Conservation (phyloP, 2,329 filamentous ascomycete species). For the Ceratocystiopsis sp. region DNA sequence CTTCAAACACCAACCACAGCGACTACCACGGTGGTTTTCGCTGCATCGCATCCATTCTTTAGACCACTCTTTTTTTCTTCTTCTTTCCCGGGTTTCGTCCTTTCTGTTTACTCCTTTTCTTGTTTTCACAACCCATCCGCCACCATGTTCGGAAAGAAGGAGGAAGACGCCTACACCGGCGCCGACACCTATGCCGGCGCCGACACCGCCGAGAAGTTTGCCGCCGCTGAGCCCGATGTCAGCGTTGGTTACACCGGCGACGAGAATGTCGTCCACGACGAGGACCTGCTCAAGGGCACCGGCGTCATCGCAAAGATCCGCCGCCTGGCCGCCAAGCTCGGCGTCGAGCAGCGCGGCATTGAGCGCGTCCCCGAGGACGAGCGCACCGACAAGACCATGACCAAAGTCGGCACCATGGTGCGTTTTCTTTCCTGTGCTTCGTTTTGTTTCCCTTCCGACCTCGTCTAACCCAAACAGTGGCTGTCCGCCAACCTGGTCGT, state of each 20-base stretch:
- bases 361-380: conserved; percentile 58
- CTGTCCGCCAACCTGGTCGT: conserved; percentile 65
- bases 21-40: background rate
- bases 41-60: background rate
- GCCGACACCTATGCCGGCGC: no score
- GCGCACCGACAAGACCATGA: conserved; percentile 44
- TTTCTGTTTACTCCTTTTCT: no score
- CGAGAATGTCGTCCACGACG: conserved; percentile 10
- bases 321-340: conserved; percentile 44
- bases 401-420: conserved; percentile 58
- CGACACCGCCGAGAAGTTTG: conserved; percentile 6
- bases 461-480: conserved; percentile 37
- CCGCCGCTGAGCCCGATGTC: conserved; percentile 5
- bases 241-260: conserved; percentile 10
- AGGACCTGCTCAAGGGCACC: conserved; percentile 10
- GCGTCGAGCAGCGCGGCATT: conserved; percentile 59
- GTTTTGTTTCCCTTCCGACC: background rate
- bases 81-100: no score
- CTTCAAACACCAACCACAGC: no score
- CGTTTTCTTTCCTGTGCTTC: conserved; percentile 12
- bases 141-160: conserved; percentile 4
- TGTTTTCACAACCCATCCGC: background rate
- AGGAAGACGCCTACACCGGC: background rate
- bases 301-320: conserved; percentile 27
- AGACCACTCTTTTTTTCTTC: background rate